Base-by-base conservation (phyloP, 73 alveolate genomes). In the Loxodes magnus region DNA sequence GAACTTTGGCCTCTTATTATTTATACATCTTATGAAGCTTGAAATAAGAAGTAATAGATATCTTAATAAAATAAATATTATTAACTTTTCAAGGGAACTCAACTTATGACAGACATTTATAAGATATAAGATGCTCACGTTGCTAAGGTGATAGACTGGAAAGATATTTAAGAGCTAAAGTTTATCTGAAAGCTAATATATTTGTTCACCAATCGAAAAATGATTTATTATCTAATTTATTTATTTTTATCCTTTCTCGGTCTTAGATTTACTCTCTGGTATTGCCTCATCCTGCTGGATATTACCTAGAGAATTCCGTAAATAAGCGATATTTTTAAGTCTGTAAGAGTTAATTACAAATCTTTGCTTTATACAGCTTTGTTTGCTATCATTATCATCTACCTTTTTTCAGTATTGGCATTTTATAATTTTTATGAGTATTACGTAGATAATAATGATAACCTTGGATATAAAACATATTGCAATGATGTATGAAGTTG, bases 401-500 rank as follows among this genome's bases (percentile, higher is more conserved):
- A 69, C 56, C n/a, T 59, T 5, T 69, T 60, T 38, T 15, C 65
- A 4, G 16, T 69, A 16, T 16, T 69, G 5, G 62, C 70, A 0
- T 63, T 69, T 20, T 0, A 17, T 7, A 5, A 33, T 12, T 38
- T 64, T 22, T 25, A 64, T 25, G 37, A 5, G 7, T 31, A 27
- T 15, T 66, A 64, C 28, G 21, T 26, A 9, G 54, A 41, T 54
- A 42, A 22, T 25, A 9, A 14, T 1, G 35, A 9, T 22, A 28
- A 43, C 10, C 17, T 30, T 19, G 84, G 39, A 5, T 15, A 57
- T 25, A 43, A 51, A 24, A 46, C 48, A 24, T 66, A 66, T 55
- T 79, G 93, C 33, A 74, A 52, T 52, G 61, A 80, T 15, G 43
- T 84, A 71, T 46, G 65, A 22, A 71, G 59, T 50, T 84, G 96